phyloP scores from a whole-genome alignment of 192 early-diverging fungal genomes.

The Phycomyces blakesleeanus region DNA sequence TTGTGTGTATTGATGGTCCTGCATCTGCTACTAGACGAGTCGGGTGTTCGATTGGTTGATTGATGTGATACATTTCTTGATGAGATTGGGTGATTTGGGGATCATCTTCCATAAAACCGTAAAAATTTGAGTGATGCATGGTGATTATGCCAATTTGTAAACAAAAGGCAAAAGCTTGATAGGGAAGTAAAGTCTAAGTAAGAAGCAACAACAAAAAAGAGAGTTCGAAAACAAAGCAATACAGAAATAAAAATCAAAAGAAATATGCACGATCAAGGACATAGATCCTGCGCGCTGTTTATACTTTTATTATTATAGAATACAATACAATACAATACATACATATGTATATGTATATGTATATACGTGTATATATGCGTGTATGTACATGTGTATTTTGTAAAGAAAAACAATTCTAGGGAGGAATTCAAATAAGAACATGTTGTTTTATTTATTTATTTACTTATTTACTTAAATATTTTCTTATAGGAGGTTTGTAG shows the following conservation, averaged over 20 bases:
- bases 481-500: no score
- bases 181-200: neutral
- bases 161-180: neutral
- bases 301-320: neutral
- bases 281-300: neutral
- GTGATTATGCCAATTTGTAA: neutral
- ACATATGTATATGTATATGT: neutral
- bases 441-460: no score
- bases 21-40: neutral
- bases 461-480: no score
- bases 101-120: neutral
- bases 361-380: no score
- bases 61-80: neutral
- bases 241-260: no score
- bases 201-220: neutral
- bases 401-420: no score
- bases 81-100: neutral
- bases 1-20: no score
- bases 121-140: neutral
- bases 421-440: no score
- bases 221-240: no score
- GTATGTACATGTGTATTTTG: no score
- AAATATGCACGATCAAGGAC: no score
- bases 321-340: neutral
- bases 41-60: neutral